A percentile compares a stretch with the other conserved stretches of the same genome.
phyloP scores from a whole-genome alignment of 371 early-diverging fungal genomes.

The Lichtheimia corymbifera region DNA sequence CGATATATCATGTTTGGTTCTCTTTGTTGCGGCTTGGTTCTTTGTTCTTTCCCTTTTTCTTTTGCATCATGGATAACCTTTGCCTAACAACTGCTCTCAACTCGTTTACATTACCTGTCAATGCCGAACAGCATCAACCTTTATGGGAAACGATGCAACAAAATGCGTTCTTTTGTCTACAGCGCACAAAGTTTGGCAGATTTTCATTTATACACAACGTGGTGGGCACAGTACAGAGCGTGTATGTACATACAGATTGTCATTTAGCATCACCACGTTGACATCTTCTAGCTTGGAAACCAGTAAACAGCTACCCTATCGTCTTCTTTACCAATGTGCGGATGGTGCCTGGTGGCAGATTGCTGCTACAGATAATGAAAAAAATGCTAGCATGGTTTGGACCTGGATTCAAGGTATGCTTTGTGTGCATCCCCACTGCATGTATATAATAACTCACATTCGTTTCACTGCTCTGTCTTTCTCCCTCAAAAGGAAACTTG shows the following conservation, averaged over 20 bases:
- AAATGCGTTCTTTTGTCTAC: background rate
- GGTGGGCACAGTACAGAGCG: background rate
- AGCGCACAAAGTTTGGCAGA: conserved; percentile 2
- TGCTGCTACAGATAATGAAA: background rate
- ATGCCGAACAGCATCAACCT: background rate
- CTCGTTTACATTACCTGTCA: too few species aligned
- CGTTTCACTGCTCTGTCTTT: too few species aligned
- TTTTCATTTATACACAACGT: conserved; percentile 3
- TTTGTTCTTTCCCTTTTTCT: too few species aligned
- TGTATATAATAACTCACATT: background rate
- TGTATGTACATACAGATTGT: background rate
- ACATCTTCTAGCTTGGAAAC: too few species aligned
- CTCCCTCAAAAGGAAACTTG: too few species aligned
- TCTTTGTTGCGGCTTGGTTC: too few species aligned
- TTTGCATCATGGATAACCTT: too few species aligned
- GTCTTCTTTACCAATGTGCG: too few species aligned
- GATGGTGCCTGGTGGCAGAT: background rate
- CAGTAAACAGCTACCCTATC: too few species aligned
- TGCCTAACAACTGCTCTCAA: too few species aligned
- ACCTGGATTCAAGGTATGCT: background rate
- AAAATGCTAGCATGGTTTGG: background rate
- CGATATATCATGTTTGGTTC: too few species aligned
- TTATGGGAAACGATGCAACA: background rate
- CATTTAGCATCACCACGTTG: too few species aligned
- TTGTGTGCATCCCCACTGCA: background rate